These are phyloP conservation scores for Apophysomyces variabilis DNA, from an alignment of 371 early-diverging fungal genomes.

Conservation along the genomic window DNA sequence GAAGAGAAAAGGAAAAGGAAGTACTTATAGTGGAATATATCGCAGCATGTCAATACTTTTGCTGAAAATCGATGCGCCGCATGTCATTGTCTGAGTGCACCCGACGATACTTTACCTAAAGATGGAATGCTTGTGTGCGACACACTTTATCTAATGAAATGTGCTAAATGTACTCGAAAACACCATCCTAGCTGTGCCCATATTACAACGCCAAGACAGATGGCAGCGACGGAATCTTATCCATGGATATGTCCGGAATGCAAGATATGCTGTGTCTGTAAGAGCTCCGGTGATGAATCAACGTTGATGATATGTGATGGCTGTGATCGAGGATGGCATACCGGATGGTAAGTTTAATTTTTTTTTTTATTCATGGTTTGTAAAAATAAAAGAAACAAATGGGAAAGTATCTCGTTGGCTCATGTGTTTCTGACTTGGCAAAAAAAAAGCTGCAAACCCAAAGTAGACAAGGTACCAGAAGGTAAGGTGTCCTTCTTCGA, in stretches of 20 bases:
- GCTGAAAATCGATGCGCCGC: constrained; percentile 42
- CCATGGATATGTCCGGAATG: constrained; percentile 83
- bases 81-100: constrained; percentile 38
- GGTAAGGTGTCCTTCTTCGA: neutral
- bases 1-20: neutral
- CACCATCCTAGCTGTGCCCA: constrained; percentile 78
- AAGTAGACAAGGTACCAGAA: constrained; percentile 34
- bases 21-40: neutral
- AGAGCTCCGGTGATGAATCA: constrained; percentile 66
- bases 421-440: too few relatives aligned
- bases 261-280: constrained; percentile 70
- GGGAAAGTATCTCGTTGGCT: too few relatives aligned
- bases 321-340: constrained; percentile 82
- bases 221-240: constrained; percentile 66
- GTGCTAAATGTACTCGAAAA: constrained; percentile 62
- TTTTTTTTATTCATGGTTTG: too few relatives aligned
- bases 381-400: too few relatives aligned
- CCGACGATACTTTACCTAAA: constrained; percentile 17
- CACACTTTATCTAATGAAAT: constrained; percentile 52
- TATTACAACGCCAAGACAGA: constrained; percentile 62
- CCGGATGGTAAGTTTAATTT: constrained; percentile 57
- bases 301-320: constrained; percentile 78
- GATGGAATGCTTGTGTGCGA: constrained; percentile 30
- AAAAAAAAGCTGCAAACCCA: constrained; percentile 31
- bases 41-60: constrained; percentile 12